Evolutionary conservation across 345 rosid genomes (phyloP), one percentile per base, ranked within the genome.

Genomic region (Xanthoceras sorbifolium): DNA sequence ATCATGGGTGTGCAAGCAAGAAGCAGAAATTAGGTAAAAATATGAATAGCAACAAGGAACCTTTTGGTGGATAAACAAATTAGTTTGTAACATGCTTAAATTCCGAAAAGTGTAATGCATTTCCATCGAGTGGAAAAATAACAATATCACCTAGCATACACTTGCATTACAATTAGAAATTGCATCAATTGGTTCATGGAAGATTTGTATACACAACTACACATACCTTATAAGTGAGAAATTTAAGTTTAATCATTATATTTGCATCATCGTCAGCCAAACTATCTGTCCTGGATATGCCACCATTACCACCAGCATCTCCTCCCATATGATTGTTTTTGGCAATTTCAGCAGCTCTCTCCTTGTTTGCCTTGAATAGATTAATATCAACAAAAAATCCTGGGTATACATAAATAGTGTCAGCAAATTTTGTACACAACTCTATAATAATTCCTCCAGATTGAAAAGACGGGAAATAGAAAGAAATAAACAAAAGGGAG

Each of bases 361-460:
- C 94, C 76, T 90, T 87, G 81, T 82, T 92, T 52, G 90, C 88
- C 86, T 93, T 93, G 92, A 90, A 91, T 77, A 96, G 78, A 84
- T 90, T 93, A 68, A 95, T 84, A 82, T 95, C 99, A 32, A 93
- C 86, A 85, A 95, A 95, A 81, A 96, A 96, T 60, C 99, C 98
- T 96, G 88, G 46, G 64, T 40, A 65, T 42, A 57, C 9, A 73
- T 42, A 76, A 61, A 61, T 78, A 72, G 52, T 22, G 23, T 74
- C 64, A 80, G 76, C 46, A 78, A 52, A 74, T 67, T 63, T 74
- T 70, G 17, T 70, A 60, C 64, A 75, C 9, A 64, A 38, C 23
- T 40, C 23, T 9, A 61, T 2, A 36, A 12, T 22, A 23, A 55
- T 23, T 12, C 46, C 6, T 28, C 32, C 20, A 18, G 20, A 66